Percentiles rank a stretch among this genome's conserved stretches.
Evolutionary conservation across 1,284 basidiomycete genomes (phyloP).

Genomic region (Pisolithus thermaeus): DNA sequence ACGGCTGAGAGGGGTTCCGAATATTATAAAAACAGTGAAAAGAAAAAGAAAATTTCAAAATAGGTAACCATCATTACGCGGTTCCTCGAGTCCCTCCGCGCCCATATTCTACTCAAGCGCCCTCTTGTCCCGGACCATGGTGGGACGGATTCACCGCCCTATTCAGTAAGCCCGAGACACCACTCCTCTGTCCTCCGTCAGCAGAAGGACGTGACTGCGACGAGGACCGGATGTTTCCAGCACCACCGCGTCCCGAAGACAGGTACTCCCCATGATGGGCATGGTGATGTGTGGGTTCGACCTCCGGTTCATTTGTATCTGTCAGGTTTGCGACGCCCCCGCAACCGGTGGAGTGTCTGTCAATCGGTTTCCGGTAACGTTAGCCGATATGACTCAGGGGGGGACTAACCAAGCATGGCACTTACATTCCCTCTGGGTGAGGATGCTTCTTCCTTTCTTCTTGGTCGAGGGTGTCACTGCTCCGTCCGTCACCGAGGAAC

Average conservation of each 20-base stretch:
- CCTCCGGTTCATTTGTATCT: slow-evolving; percentile 31
- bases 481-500: slow-evolving; percentile 24
- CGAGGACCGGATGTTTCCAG: slow-evolving; percentile 60
- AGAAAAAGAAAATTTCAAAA: too few relatives aligned
- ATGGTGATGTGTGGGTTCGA: slow-evolving; percentile 31
- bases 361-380: neutral
- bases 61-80: too few relatives aligned
- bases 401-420: slow-evolving; percentile 5
- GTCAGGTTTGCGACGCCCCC: slow-evolving; percentile 64
- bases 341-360: slow-evolving; percentile 63
- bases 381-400: neutral
- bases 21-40: too few relatives aligned
- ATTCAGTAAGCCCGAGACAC: slow-evolving; percentile 26
- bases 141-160: slow-evolving; percentile 20
- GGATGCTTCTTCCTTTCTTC: slow-evolving; percentile 35
- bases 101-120: neutral
- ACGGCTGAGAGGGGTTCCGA: too few relatives aligned
- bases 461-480: slow-evolving; percentile 34
- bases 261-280: slow-evolving; percentile 26
- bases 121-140: neutral
- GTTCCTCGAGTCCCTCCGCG: too few relatives aligned
- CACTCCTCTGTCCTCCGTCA: slow-evolving; percentile 18
- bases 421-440: slow-evolving; percentile 39
- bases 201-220: slow-evolving; percentile 35
- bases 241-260: slow-evolving; percentile 66